Base-by-base conservation (phyloP, 139 green algal species). In the Closterium sp. region DNA sequence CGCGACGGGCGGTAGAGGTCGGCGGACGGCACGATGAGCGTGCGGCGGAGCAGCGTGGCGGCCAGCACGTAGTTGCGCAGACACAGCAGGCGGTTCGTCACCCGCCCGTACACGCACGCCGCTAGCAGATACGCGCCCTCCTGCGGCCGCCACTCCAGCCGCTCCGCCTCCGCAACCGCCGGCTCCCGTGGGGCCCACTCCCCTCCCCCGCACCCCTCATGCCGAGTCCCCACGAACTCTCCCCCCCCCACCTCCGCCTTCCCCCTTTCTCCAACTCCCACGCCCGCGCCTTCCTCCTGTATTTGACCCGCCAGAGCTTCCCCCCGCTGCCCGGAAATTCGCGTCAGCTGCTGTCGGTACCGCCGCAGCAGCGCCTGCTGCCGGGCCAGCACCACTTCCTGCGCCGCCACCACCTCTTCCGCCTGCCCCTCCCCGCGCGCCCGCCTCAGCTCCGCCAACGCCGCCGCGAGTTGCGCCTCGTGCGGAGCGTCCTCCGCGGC, bases 51-150 rank as follows among this genome's bases (percentile, higher is more conserved):
- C 69, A 91, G 87, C 33, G 87, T 38, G 28, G 87, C 32, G 23
- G 33, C 69, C 4, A 34, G 32, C 2, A 91, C 33, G 35, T 91
- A 91, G 23, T n/a, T 30, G 31, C 81, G 21, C 87, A 91, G 10
- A 2, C 87, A 91, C 23, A 28, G 32, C 23, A 91, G 36, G 25
- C 87, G 87, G 87, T 91, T 91, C 34, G 55, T 36, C 87, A 91
- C n/a, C 35, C 81, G 87, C 34, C 87, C 87, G 28, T 35, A 87
- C 21, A 87, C 81, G 9, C 87, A 91, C 33, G 81, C 32, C 21
- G 87, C 87, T 9, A 91, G 31, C 32, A 91, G 87, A 86, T 91
- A 91, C 87, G 34, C n/a, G 87, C 30, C 34, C 34, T 31, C 32
- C 83, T 86, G 83, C 30, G 83, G 83, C n/a, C n/a, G n/a, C 83